A percentile compares a stretch with the other conserved stretches of the same genome.
Conservation (phyloP, 2,329 filamentous ascomycete species). For the Arthrobotrys musiformis region DNA sequence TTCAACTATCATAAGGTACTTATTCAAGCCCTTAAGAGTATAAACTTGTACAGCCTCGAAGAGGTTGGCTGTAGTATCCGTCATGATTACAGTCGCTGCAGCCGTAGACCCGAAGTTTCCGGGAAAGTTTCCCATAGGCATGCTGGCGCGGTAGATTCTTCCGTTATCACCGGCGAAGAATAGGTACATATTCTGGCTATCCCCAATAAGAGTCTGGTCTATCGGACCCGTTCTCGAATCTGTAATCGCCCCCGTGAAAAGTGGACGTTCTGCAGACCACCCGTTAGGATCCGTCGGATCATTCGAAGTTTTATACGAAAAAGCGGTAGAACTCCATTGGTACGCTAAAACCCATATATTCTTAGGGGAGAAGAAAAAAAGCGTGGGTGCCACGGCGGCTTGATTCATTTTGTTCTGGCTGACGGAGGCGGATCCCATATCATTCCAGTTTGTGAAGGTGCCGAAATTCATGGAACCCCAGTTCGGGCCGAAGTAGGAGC, state of each 20-base stretch:
- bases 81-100: constrained; percentile 66
- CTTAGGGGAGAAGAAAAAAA: constrained; percentile 74
- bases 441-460: constrained; percentile 68
- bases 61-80: constrained; percentile 69
- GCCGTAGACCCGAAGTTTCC: constrained; percentile 71
- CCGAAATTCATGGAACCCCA: constrained; percentile 72
- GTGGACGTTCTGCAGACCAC: constrained; percentile 68
- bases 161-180: constrained; percentile 77
- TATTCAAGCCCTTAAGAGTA: constrained; percentile 67
- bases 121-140: constrained; percentile 73
- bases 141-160: constrained; percentile 72
- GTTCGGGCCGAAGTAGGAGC: constrained; percentile 64
- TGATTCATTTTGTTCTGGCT: constrained; percentile 67
- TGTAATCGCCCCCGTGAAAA: constrained; percentile 68
- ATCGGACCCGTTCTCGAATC: constrained; percentile 68
- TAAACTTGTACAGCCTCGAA: constrained; percentile 77
- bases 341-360: constrained; percentile 73
- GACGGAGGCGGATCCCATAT: constrained; percentile 67
- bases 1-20: constrained; percentile 77
- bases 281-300: constrained; percentile 70
- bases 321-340: constrained; percentile 72
- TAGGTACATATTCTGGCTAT: constrained; percentile 72
- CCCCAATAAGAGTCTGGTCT: constrained; percentile 73
- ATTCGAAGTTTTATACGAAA: constrained; percentile 71
- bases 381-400: constrained; percentile 69